Base-by-base conservation (phyloP, 108 stramenopile genomes). In the Cyclotella distinguenda region DNA sequence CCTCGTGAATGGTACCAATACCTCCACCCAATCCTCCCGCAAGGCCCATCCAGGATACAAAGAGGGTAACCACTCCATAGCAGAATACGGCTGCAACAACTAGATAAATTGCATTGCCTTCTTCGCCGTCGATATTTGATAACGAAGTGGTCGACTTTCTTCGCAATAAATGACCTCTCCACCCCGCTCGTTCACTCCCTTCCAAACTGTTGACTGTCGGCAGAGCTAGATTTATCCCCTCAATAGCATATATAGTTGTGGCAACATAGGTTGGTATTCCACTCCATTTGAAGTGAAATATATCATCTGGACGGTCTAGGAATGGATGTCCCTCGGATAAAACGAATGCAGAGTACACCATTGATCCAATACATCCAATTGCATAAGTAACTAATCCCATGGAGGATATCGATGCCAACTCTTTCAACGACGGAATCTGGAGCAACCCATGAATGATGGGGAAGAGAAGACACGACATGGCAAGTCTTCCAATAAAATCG, bases 1-100 rank as follows among this genome's bases (percentile, higher is more conserved):
- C 66, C 18, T 57, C 70, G 51, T 73, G 77, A 28, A 72, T 60
- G 21, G 77, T 78, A 36, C 77, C 77, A 16, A 61, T 40, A 30
- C 77, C 77, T 55, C 77, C 77, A 3, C 77, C 77, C 32, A 78
- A 54, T 26, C 77, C 77, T 32, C 77, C 77, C n/a, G 68, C 68
- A 18, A 73, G 66, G 11, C 71, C 77, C 0, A 78, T 55, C 77
- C 71, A 78, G 13, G 77, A 72, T 13, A 78, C 60, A 21, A 70
- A 35, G 13, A 78, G 40, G 19, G 77, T 78, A 12, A 78, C 45
- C 11, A 66, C 45, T 9, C 71, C 77, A 55, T 78, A 78, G 39
- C 66, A 60, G 40, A 67, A 68, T 30, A 78, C 77, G 3, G 71
- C 77, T 15, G 57, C 64, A 6, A 69, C 60, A 30, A 78, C 77